Evolutionary conservation across 2,329 filamentous ascomycete species (phyloP), one percentile per base, ranked within the genome.

Genomic region (Neonectria hederae): DNA sequence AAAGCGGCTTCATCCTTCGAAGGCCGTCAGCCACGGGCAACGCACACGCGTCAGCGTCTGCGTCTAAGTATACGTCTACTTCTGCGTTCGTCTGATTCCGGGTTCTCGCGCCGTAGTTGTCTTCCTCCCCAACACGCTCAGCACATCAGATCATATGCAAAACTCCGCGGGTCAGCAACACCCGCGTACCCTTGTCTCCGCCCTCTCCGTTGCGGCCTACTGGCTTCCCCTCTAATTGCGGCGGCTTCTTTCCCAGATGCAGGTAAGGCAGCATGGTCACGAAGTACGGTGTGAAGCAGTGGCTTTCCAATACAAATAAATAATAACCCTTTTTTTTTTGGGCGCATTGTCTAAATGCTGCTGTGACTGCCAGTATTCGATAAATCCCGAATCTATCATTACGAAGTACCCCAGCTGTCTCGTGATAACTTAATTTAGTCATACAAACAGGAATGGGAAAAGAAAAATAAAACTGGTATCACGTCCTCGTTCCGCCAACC

Each of bases 1-100:
- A 62, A 62, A 57, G 38, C n/a, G 54, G 54, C 53, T 48, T 56
- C 46, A 54, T 57, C 35, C 43, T 24, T 54, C 59, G 59, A 21
- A 58, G 26, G 46, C 40, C 32, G 28, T 17, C 40, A 40, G 46
- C 22, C 26, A 32, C 21, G 21, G 13, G 22, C n/a, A 24, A 21
- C 46, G 28, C 59, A 38, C 43, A 35, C 59, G 52, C 52, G 54
- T 49, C 35, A 38, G 35, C 35, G 35, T 8, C 35, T 38, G 35
- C 35, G 8, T 38, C 35, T 17, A 38, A n/a, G 17, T 17, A n/a
- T n/a, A 14, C 35, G 14, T 38, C 35, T n/a, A n/a, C 35, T 38
- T 38, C 24, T 45, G 28, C 28, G 11, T 32, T 28, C n/a, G 28
- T n/a, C n/a, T 21, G 5, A n/a, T 19, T 21, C 9, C 48, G 26